Evolutionary conservation across 2,329 filamentous ascomycete genomes (phyloP).

Genomic region (Aaosphaeria pasadenensis): DNA sequence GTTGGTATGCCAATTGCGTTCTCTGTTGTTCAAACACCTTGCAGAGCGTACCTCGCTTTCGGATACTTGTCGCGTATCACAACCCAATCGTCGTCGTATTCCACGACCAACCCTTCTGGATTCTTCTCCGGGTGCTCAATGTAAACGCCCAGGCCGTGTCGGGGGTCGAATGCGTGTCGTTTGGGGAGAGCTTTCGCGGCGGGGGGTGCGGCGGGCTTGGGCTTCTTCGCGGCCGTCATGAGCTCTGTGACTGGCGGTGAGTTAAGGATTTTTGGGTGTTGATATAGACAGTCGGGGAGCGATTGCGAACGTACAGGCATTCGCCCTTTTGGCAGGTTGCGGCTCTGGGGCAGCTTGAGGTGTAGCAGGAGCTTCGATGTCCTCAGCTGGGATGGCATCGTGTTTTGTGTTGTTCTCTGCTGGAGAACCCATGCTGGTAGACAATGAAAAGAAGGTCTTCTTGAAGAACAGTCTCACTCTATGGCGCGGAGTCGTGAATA

Average conservation of each 20-base stretch:
- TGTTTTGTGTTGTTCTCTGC: not conserved
- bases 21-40: too few relatives aligned
- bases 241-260: conserved; percentile 45
- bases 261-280: conserved; percentile 6
- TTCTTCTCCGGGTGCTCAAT: conserved; percentile 61
- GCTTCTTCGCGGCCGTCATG: conserved; percentile 41
- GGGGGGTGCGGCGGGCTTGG: conserved; percentile 20
- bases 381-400: not conserved
- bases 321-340: not conserved
- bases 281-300: conserved; percentile 1
- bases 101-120: conserved; percentile 59
- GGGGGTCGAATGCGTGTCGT: conserved; percentile 42
- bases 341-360: conserved; percentile 7
- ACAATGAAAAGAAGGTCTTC: too few relatives aligned
- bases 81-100: conserved; percentile 66
- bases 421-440: too few relatives aligned
- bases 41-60: conserved; percentile 53
- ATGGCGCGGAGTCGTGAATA: too few relatives aligned
- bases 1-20: not conserved
- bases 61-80: conserved; percentile 81
- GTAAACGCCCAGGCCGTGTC: conserved; percentile 66
- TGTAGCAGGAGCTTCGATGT: not conserved
- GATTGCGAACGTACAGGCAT: conserved; percentile 19
- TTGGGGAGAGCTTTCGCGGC: conserved; percentile 5
- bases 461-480: too few relatives aligned